A percentile compares a stretch with the other conserved stretches of the same genome.
Conservation (phyloP, 164 flowering plant species). For the Chloranthus sessilifolius region DNA sequence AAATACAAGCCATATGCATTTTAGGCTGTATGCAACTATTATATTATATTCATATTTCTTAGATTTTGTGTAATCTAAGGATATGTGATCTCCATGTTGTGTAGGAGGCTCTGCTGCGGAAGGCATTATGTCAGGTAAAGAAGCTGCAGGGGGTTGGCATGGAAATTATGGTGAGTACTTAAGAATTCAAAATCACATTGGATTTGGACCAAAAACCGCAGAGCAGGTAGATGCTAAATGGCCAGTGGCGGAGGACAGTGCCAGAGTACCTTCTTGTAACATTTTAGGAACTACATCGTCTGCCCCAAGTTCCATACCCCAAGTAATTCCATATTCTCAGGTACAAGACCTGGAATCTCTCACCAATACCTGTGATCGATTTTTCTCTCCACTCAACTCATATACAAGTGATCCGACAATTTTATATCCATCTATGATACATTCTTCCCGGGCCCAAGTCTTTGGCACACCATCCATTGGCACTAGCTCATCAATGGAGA, state of each 20-base stretch:
- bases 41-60: no score
- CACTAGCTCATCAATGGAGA: slow-evolving; percentile 3
- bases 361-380: slow-evolving; percentile 6
- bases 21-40: no score
- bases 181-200: slow-evolving; percentile 3
- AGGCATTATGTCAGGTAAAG: slow-evolving; percentile 10
- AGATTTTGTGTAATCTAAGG: no score
- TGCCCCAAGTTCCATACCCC: background rate
- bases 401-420: slow-evolving; percentile 1
- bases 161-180: slow-evolving; percentile 7
- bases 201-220: background rate
- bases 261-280: slow-evolving; percentile 1
- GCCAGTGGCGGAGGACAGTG: slow-evolving; percentile 2
- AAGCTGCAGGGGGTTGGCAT: slow-evolving; percentile 10
- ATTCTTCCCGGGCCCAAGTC: background rate
- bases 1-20: no score
- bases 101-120: slow-evolving; percentile 9
- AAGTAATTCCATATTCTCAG: slow-evolving; percentile 9
- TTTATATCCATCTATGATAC: slow-evolving; percentile 2
- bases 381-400: slow-evolving; percentile 11
- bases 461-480: slow-evolving; percentile 16
- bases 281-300: slow-evolving; percentile 7
- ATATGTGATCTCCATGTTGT: no score
- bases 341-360: slow-evolving; percentile 5
- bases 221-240: slow-evolving; percentile 8